Conservation (phyloP, 768 basidiomycete species). For the Stropharia rugosoannulata region DNA sequence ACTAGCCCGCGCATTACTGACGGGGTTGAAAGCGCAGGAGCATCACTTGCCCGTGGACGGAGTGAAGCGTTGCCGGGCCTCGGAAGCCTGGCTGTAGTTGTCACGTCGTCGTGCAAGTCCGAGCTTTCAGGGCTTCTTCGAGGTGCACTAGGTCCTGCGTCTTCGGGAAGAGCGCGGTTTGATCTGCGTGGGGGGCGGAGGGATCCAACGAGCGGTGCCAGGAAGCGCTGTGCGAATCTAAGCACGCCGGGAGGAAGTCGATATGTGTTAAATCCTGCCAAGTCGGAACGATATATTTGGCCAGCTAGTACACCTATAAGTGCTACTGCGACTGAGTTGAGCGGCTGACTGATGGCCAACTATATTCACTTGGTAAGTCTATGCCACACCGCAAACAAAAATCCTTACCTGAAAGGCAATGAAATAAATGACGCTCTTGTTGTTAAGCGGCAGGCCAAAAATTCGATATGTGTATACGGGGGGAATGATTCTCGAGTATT, state of each 20-base stretch:
- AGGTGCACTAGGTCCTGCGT: constrained; percentile 19
- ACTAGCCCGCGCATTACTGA: constrained; percentile 80
- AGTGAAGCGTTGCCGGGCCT: constrained; percentile 12
- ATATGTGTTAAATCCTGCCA: constrained; percentile 77
- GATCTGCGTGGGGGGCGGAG: constrained; percentile 62
- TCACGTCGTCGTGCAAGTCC: constrained; percentile 49
- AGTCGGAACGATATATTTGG: constrained; percentile 80
- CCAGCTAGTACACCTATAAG: constrained; percentile 69
- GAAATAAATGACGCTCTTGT: constrained; percentile 74
- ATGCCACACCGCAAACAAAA: neutral
- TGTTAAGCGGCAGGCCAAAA: constrained; percentile 70
- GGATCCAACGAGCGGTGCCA: constrained; percentile 69
- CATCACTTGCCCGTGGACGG: constrained; percentile 7
- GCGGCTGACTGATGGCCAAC: constrained; percentile 69
- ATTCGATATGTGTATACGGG: constrained; percentile 73
- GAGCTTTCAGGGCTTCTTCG: constrained; percentile 19
- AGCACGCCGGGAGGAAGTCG: constrained; percentile 65
- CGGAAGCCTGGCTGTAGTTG: constrained; percentile 58
- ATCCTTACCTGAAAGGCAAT: constrained; percentile 66
- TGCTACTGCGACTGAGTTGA: constrained; percentile 62
- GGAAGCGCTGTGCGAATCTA: constrained; percentile 50
- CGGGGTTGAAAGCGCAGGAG: constrained; percentile 23
- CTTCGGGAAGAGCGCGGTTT: constrained; percentile 75
- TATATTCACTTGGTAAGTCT: constrained; percentile 24
- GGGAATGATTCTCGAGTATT: constrained; percentile 79